Conservation (phyloP, 2,329 filamentous ascomycete genomes). For the Drechslerella coelobrocha region DNA sequence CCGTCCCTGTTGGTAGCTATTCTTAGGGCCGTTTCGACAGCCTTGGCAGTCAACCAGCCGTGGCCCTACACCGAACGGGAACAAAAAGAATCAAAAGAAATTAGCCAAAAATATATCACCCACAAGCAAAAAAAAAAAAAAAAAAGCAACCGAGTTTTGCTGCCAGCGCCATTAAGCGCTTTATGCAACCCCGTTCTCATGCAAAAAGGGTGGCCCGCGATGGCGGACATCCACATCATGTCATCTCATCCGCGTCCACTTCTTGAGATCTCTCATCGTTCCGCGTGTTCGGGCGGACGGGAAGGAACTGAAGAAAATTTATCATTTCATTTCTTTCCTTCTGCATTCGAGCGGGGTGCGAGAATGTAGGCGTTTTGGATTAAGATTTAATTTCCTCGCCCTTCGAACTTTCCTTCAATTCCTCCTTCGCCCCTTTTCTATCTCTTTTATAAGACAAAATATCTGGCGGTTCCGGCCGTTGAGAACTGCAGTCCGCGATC, state of each 20-base stretch:
- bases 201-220: not conserved
- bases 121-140: no score
- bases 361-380: no score
- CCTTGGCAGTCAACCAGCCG: not conserved
- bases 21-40: not conserved
- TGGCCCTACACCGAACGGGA: not conserved
- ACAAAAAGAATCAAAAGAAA: no score
- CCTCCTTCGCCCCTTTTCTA: not conserved
- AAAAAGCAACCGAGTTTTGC: no score
- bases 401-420: not conserved
- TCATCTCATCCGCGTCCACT: not conserved
- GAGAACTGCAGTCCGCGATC: not conserved
- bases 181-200: conserved; percentile 1
- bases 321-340: no score
- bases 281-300: not conserved
- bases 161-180: conserved; percentile 4
- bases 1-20: not conserved
- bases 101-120: no score
- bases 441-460: not conserved
- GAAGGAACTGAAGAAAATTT: not conserved
- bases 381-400: not conserved
- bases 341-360: no score
- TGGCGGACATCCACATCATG: not conserved
- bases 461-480: not conserved
- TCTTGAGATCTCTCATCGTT: not conserved